A percentile compares a stretch with the other conserved stretches of the same genome.
These are phyloP conservation scores for Lycium ferocissimum DNA, from an alignment of 257 asterid genomes.

Conservation along the genomic window DNA sequence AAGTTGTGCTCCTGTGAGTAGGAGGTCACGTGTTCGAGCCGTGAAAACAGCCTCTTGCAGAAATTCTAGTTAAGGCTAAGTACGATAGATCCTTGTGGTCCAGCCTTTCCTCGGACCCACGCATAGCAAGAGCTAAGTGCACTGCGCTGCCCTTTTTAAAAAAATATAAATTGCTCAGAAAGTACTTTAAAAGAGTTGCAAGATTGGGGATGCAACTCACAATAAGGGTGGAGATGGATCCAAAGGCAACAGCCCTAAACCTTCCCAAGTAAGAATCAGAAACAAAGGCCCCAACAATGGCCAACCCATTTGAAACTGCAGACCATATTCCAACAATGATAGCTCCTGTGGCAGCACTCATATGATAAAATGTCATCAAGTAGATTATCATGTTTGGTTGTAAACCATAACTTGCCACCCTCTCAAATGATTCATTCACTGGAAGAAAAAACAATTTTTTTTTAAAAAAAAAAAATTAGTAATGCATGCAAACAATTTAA, in stretches of 20 bases:
- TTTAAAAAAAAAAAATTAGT: no score
- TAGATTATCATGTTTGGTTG: background rate
- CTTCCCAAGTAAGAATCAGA: constrained; percentile 36
- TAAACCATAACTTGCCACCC: constrained; percentile 16
- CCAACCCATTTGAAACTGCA: constrained; percentile 29
- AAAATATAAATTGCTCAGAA: no score
- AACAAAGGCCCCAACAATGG: constrained; percentile 30
- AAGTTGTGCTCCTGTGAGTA: no score
- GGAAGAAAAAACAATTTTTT: no score
- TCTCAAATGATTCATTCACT: constrained; percentile 29
- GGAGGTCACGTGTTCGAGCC: no score
- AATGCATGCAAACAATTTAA: background rate
- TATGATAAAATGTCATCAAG: background rate
- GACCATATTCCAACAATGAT: background rate
- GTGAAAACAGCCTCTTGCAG: no score
- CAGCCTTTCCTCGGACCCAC: no score
- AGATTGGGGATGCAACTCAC: constrained; percentile 19
- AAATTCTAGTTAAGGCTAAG: no score
- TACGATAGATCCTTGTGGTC: no score
- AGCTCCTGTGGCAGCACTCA: background rate
- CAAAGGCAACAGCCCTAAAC: constrained; percentile 22
- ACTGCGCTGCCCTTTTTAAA: no score
- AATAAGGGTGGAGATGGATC: constrained; percentile 33
- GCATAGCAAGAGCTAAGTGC: no score
- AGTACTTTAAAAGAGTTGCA: no score